phyloP scores from a whole-genome alignment of 1,139 yeast species.

The Blastobotrys arbuscula region DNA sequence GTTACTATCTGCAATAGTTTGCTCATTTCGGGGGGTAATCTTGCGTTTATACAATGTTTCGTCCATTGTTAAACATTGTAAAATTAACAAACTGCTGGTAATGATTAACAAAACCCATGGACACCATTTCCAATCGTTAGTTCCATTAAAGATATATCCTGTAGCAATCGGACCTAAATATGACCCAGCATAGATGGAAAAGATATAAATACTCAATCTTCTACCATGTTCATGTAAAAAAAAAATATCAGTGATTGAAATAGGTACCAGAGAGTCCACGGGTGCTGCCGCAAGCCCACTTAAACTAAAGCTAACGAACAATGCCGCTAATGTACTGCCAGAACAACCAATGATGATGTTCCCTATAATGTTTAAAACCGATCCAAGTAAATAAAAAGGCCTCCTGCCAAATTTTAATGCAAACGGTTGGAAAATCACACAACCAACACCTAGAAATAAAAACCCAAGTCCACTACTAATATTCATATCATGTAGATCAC shows the following conservation, averaged over 20 bases:
- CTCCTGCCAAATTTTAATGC: conserved; percentile 52
- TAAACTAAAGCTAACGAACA: conserved; percentile 39
- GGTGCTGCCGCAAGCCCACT: conserved; percentile 50
- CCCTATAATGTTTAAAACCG: conserved; percentile 28
- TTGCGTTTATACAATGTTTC: conserved; percentile 66
- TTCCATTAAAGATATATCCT: conserved; percentile 56
- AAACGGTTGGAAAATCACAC: conserved; percentile 45
- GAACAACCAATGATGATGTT: conserved; percentile 15
- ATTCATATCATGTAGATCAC: conserved; percentile 38
- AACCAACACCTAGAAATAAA: conserved; percentile 45
- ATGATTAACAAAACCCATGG: conserved; percentile 74
- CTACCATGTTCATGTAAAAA: conserved; percentile 75
- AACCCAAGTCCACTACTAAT: conserved; percentile 49
- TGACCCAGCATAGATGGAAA: conserved; percentile 71
- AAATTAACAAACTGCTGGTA: conserved; percentile 50
- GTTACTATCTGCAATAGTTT: not conserved
- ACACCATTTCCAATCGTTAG: conserved; percentile 64
- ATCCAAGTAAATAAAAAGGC: conserved; percentile 40
- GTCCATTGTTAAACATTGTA: conserved; percentile 57
- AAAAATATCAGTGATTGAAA: conserved; percentile 37
- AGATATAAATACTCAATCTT: conserved; percentile 63
- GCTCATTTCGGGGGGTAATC: not conserved
- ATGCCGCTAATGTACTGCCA: conserved; percentile 21
- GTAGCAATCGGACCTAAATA: conserved; percentile 75
- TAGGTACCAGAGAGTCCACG: conserved; percentile 51